phyloP scores from a whole-genome alignment of 805 yeast species.

The Metschnikowia lachancei region DNA sequence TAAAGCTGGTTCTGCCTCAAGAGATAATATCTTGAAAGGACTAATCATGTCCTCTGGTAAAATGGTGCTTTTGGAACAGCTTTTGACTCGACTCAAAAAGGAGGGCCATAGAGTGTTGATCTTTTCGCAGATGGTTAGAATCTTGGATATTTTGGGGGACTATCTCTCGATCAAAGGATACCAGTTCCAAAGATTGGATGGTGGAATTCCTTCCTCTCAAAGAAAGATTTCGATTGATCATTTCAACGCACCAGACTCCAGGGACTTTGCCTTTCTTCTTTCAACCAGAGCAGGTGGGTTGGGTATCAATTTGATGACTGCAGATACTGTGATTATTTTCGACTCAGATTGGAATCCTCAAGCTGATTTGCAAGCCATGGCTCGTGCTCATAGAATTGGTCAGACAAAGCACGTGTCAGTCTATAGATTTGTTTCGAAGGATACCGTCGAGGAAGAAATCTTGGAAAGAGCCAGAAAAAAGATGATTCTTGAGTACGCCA shows the following conservation, averaged over 20 bases:
- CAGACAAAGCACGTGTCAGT: constrained; percentile 98
- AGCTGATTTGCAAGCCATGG: constrained; percentile 99
- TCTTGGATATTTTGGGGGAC: constrained; percentile 93
- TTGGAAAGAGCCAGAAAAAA: constrained; percentile 94
- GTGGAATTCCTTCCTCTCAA: constrained; percentile 92
- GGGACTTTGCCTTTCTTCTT: constrained; percentile 83
- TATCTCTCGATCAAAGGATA: constrained; percentile 83
- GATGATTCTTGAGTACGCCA: constrained; percentile 98
- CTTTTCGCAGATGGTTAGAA: constrained; percentile 96
- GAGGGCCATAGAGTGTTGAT: constrained; percentile 97
- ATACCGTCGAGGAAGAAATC: constrained; percentile 96
- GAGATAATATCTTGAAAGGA: constrained; percentile 84
- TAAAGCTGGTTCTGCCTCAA: constrained; percentile 57
- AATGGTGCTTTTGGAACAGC: constrained; percentile 92
- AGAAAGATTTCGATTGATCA: constrained; percentile 95
- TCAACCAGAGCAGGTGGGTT: constrained; percentile 98
- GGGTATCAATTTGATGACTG: constrained; percentile 98
- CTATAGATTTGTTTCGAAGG: constrained; percentile 95
- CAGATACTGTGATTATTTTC: constrained; percentile 96
- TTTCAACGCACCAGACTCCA: constrained; percentile 89
- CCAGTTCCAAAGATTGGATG: constrained; percentile 90
- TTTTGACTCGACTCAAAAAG: constrained; percentile 74
- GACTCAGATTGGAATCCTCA: constrained; percentile 99
- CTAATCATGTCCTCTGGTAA: constrained; percentile 97
- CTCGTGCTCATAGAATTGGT: constrained; percentile 99